Percentiles rank a stretch among this genome's conserved stretches.
These are phyloP conservation scores for Chaetoceros tenuissimus DNA, from an alignment of 108 stramenopile genomes.

Conservation along the genomic window DNA sequence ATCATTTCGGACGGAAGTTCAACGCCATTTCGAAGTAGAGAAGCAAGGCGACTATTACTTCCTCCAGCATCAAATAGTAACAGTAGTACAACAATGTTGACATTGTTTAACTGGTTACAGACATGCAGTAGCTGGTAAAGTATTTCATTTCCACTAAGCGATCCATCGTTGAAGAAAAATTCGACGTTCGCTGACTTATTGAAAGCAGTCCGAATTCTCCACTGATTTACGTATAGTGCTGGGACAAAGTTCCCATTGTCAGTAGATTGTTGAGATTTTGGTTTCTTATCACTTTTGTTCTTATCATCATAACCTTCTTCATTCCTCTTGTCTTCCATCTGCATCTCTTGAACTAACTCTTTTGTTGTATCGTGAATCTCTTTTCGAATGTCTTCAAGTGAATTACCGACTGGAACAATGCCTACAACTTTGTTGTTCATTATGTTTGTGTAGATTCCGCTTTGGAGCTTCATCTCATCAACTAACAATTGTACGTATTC, in stretches of 20 bases:
- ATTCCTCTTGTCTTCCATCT: too few relatives aligned
- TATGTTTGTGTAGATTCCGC: too few relatives aligned
- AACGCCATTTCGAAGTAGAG: not conserved
- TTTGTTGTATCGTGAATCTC: too few relatives aligned
- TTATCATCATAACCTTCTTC: too few relatives aligned
- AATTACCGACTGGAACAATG: too few relatives aligned
- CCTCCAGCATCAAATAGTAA: not conserved
- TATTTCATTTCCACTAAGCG: not conserved
- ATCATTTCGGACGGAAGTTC: not conserved
- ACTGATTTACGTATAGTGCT: not conserved
- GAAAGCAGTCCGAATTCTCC: not conserved
- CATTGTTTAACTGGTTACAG: not conserved
- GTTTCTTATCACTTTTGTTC: too few relatives aligned
- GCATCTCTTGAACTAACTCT: too few relatives aligned
- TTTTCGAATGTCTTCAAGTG: too few relatives aligned
- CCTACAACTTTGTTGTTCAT: too few relatives aligned
- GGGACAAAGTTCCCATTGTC: not conserved
- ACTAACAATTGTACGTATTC: too few relatives aligned
- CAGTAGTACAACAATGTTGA: not conserved
- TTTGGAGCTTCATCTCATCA: too few relatives aligned
- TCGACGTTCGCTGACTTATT: not conserved
- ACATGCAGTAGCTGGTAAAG: not conserved
- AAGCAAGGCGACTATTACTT: not conserved
- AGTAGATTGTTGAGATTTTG: too few relatives aligned
- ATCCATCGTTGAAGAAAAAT: not conserved